phyloP scores from a whole-genome alignment of 129 eudicot species.

The Tagetes patula region DNA sequence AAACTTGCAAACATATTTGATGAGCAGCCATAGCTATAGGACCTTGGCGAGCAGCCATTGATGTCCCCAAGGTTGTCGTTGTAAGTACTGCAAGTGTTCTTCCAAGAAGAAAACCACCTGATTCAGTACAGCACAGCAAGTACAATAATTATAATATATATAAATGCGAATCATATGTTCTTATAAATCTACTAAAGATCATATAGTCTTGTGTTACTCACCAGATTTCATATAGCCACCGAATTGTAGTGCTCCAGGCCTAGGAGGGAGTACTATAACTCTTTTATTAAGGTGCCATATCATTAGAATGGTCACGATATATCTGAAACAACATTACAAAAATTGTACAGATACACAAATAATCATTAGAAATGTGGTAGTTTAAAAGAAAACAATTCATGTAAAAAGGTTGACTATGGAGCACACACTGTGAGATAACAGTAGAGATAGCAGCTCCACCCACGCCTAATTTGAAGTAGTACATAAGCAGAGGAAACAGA shows the following conservation, averaged over 20 bases:
- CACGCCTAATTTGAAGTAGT: slow-evolving; percentile 71
- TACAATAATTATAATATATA: background rate
- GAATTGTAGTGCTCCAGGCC: slow-evolving; percentile 71
- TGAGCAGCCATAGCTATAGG: slow-evolving; percentile 97
- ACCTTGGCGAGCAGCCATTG: slow-evolving; percentile 99
- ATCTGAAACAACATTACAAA: slow-evolving; percentile 43
- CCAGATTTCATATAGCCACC: slow-evolving; percentile 92
- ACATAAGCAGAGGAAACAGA: slow-evolving; percentile 75
- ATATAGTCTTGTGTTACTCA: slow-evolving; percentile 26
- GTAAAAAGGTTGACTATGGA: slow-evolving; percentile 9
- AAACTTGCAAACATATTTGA: slow-evolving; percentile 86
- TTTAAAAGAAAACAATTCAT: slow-evolving; percentile 4
- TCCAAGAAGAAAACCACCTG: slow-evolving; percentile 95
- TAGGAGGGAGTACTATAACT: slow-evolving; percentile 76
- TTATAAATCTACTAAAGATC: background rate
- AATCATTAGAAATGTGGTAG: background rate
- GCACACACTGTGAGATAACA: slow-evolving; percentile 86
- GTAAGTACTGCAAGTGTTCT: slow-evolving; percentile 78
- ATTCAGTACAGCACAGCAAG: background rate
- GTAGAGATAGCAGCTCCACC: slow-evolving; percentile 96
- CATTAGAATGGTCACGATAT: slow-evolving; percentile 70
- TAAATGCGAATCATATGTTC: background rate
- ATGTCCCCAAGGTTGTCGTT: slow-evolving; percentile 71
- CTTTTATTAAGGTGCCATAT: slow-evolving; percentile 70
- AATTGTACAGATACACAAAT: background rate